Conservation (phyloP, 371 early-diverging fungal species). For the Batrachochytrium dendrobatidis region DNA sequence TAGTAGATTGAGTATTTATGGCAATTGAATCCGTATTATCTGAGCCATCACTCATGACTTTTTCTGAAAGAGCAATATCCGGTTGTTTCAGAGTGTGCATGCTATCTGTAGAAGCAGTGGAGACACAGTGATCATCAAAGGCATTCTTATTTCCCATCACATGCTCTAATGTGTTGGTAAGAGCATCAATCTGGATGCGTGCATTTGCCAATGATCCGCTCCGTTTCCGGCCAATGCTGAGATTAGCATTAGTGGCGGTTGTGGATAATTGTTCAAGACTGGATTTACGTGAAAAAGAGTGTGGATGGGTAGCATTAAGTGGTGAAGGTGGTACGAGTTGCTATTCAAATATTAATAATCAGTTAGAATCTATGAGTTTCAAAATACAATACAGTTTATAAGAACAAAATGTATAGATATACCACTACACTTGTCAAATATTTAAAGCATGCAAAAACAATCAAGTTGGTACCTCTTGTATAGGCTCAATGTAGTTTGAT, state of each 20-base stretch:
- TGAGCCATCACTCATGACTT: constrained; percentile 4
- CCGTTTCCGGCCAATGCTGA: constrained; percentile 1
- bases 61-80: constrained; percentile 7
- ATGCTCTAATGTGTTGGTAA: background rate
- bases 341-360: no score
- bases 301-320: background rate
- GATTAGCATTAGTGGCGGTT: constrained; percentile 3
- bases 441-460: background rate
- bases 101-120: no score
- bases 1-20: constrained; percentile 10
- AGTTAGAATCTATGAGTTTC: no score
- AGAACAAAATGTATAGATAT: no score
- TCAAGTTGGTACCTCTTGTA: constrained; percentile 7
- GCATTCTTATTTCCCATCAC: background rate
- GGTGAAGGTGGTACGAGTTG: no score
- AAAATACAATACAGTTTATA: no score
- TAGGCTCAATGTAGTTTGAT: constrained; percentile 62
- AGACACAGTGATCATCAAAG: background rate
- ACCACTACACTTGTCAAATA: no score
- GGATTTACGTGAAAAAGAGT: background rate
- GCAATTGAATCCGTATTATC: constrained; percentile 7
- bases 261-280: no score
- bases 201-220: background rate
- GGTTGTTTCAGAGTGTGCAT: background rate
- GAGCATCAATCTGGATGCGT: background rate